Base-by-base conservation (phyloP, 2,329 filamentous ascomycete species). In the Dactylonectria macrodidyma region DNA sequence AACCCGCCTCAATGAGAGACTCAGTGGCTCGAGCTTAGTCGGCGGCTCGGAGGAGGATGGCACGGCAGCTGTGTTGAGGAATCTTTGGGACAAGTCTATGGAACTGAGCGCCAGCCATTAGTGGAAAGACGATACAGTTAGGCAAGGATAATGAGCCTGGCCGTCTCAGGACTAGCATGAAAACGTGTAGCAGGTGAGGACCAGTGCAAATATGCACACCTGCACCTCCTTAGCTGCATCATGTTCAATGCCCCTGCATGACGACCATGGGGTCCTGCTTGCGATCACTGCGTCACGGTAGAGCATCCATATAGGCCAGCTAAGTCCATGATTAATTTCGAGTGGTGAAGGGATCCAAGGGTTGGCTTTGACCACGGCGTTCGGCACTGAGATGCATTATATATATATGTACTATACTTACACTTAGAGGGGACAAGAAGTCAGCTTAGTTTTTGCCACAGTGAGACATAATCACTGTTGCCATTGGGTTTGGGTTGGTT, bases 31-130 rank as follows among this genome's bases (percentile, higher is more conserved):
- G 10, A 88, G 85, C 62, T 78, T 86, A 2, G 83, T 84, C 0
- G 85, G 85, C 2, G 82, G 84, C 3, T 82, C 85, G 24, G 86
- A 86, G 30, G 85, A 87, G 56, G 85, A 88, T 57, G 84, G 83
- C 10, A 85, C 87, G 1, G 80, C 84, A 1, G 81, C 85, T 5
- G 73, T 90, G 50, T 78, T 91, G 60, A 82, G 89, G 62, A 88
- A 87, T 69, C 78, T 91, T 56, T 91, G 89, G 89, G 89, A 91
- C 52, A 90, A 88, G 82, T 87, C 84, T 56, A 81, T 85, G 77
- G 87, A 90, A 73, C 79, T 90, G 65, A 87, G 87, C 73, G 85
- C 86, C 33, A 90, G 88, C 73, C 72, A 75, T 57, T 75, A 52
- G n/a, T 10, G 63, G 55, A 5, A n/a, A 34, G 46, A 19, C 19